These are phyloP conservation scores for Chlamydomonas sp. DNA, from an alignment of 139 green algal species.

Conservation along the genomic window DNA sequence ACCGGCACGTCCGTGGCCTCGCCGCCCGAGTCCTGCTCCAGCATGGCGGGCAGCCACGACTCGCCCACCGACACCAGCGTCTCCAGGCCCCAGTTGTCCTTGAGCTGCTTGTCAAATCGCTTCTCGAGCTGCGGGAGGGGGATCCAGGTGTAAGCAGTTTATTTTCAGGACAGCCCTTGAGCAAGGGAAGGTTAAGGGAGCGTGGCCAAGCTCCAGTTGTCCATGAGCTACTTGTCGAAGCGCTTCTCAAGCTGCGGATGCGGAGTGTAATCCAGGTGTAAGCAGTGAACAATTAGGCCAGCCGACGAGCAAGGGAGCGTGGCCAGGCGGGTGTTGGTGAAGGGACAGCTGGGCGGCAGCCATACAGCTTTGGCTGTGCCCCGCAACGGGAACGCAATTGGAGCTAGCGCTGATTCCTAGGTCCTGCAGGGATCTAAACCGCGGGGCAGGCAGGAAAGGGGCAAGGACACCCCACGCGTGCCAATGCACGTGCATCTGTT, in stretches of 20 bases:
- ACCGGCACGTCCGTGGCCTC: conserved; percentile 68
- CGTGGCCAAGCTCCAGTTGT: conserved; percentile 79
- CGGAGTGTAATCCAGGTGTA: background rate
- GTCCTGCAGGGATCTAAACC: too few species aligned
- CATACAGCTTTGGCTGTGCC: too few species aligned
- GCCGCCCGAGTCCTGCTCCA: conserved; percentile 52
- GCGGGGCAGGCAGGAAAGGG: too few species aligned
- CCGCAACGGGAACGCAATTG: too few species aligned
- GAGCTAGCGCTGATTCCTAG: too few species aligned
- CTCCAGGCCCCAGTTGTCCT: conserved; percentile 80
- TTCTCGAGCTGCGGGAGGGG: conserved; percentile 42
- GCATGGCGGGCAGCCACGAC: conserved; percentile 75
- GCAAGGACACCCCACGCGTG: too few species aligned
- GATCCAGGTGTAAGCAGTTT: too few species aligned
- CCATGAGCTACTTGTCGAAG: conserved; percentile 63
- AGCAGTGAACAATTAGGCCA: background rate
- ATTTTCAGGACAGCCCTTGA: too few species aligned
- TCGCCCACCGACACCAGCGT: conserved; percentile 78
- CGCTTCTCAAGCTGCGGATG: conserved; percentile 48
- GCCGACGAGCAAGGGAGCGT: background rate
- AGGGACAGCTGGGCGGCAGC: too few species aligned
- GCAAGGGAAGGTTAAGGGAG: conserved; percentile 23
- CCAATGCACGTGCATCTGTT: too few species aligned
- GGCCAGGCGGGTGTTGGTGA: too few species aligned
- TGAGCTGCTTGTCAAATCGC: conserved; percentile 60